Conservation (phyloP, 2,329 filamentous ascomycete species). For the Trichophyton benhamiae region DNA sequence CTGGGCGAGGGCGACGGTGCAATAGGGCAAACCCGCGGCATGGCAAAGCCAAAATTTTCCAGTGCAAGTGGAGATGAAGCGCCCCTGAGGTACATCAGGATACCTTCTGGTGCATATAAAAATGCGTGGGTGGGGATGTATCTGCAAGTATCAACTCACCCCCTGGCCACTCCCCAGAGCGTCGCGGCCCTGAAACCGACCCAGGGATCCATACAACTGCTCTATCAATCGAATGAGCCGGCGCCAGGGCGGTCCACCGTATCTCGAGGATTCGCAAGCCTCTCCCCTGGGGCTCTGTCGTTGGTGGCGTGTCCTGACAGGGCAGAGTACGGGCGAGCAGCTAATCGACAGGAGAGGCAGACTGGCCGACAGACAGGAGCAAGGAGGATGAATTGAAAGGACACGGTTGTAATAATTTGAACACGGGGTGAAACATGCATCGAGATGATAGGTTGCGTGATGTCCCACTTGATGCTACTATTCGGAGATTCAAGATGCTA, state of each 20-base stretch:
- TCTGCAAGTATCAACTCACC: not conserved
- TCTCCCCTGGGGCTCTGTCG: not conserved
- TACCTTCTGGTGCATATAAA: not conserved
- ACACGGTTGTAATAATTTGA: not conserved
- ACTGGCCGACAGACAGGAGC: not conserved
- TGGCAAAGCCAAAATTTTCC: not conserved
- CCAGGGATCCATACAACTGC: not conserved
- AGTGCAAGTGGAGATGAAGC: not conserved
- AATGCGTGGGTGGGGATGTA: not conserved
- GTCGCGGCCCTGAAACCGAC: slow-evolving; percentile 2
- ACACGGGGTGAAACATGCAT: not conserved
- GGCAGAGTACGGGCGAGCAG: not conserved
- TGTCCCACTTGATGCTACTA: not conserved
- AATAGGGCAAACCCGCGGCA: slow-evolving; percentile 1
- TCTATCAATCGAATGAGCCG: not conserved
- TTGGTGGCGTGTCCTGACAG: not conserved
- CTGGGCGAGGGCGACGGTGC: slow-evolving; percentile 2
- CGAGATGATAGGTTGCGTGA: not conserved
- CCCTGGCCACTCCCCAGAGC: slow-evolving; percentile 1
- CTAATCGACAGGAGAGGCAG: not conserved
- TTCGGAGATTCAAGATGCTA: not conserved
- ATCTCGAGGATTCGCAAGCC: not conserved
- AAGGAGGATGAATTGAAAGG: not conserved
- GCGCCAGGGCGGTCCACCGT: not conserved
- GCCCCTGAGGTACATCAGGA: not conserved